Base-by-base conservation (phyloP, 768 basidiomycete genomes). In the Lentinula lateritia region DNA sequence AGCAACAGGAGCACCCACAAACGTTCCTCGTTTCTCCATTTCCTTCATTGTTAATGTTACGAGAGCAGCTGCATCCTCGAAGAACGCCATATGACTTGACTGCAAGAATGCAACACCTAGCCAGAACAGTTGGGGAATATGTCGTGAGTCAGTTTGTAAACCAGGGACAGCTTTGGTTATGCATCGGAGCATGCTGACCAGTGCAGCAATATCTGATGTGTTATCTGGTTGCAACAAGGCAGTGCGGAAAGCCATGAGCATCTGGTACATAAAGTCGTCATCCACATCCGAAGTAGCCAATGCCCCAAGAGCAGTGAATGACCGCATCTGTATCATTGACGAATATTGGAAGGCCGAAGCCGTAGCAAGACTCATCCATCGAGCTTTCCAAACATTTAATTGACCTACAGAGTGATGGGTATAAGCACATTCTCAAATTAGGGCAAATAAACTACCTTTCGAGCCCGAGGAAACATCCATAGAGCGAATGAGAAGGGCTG, bases 181-280 rank as follows among this genome's bases (percentile, higher is more conserved):
- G 73, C 92, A 94, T 56, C 92, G 84, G 28, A 96, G 82, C 89
- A 97, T 96, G 74, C 89, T 90, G 64, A 91, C 85, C 23, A 95
- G 84, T 0, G 92, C 81, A 50, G 82, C 75, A 0, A 87, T 86
- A 67, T 92, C 88, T 18, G 81, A 78, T 5, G 20, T 42, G 66
- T 89, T 88, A 35, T 82, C 84, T n/a, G 86, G 80, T 66, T 87
- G 85, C 9, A 74, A 70, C 16, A 96, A 74, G 0, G 90, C 89
- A 0, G 82, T 87, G 64, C 83, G 85, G 72, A 95, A 87, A 0
- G 95, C 92, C 6, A 95, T 90, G 8, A 95, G 83, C 73, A 96
- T 93, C 70, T 97, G 95, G 67, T 95, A 96, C 58, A 96, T 77
- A 65, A 95, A 85, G 69, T 97, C 95, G 63, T 95, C 95, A 65